phyloP scores from a whole-genome alignment of 2,329 filamentous ascomycete genomes.

The Alternaria longipes region DNA sequence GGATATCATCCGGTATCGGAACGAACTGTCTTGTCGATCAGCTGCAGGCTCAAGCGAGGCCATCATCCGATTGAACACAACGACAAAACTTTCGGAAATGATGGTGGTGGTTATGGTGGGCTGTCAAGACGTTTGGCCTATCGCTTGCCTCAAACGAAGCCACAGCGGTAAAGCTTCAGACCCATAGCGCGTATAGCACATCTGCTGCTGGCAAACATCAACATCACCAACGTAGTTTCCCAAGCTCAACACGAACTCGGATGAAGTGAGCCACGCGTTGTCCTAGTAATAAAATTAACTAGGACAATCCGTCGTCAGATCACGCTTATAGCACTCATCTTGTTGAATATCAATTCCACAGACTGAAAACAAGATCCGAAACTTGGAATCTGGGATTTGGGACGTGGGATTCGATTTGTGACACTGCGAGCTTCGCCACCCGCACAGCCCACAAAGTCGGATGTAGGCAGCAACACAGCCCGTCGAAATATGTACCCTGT shows the following conservation, averaged over 20 bases:
- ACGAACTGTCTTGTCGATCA: not conserved
- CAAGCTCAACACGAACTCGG: not conserved
- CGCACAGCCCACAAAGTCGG: conserved; percentile 5
- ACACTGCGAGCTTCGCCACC: conserved; percentile 2
- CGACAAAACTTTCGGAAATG: not conserved
- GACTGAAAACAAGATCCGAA: not conserved
- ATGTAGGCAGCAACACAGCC: conserved; percentile 5
- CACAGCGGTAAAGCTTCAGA: not conserved
- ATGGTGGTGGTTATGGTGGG: not conserved
- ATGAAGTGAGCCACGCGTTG: not conserved
- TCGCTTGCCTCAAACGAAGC: conserved; percentile 1
- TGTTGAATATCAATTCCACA: not conserved
- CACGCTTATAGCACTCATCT: not conserved
- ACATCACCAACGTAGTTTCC: not conserved
- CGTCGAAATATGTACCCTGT: not conserved
- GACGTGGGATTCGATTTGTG: not conserved
- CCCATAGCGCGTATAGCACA: conserved; percentile 5
- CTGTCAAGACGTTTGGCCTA: not conserved
- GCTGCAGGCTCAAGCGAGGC: not conserved
- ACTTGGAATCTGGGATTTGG: not conserved
- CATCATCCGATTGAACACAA: not conserved
- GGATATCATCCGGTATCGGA: not conserved
- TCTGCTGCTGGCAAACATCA: not conserved
- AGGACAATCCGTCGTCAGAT: not conserved
- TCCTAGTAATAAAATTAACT: not conserved